Evolutionary conservation across 2,329 filamentous ascomycete species (phyloP), one percentile per base, ranked within the genome.

Genomic region (Hansfordia pulvinata): DNA sequence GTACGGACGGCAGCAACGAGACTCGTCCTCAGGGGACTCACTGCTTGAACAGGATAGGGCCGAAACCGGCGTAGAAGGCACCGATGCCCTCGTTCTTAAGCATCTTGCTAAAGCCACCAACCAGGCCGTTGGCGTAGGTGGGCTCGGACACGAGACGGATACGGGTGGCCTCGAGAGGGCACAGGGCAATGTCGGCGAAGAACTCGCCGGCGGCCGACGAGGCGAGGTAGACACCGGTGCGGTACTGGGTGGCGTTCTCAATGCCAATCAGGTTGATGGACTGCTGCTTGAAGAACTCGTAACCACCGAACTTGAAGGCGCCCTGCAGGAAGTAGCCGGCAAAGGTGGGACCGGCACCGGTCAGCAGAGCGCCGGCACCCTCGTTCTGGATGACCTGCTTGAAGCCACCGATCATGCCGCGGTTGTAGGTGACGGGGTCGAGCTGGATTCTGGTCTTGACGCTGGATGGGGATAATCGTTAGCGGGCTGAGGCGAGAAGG

Each of bases 251-350:
- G 41, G 73, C 73, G 36, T 60, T 64, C 50, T 77, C 72, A 46
- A 72, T 66, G 42, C 77, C 76, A 42, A 82, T 49, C 30, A 61
- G 33, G 61, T 76, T 74, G 58, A 83, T 81, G 43, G 62, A 64
- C 56, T 81, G 76, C 58, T 80, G 70, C 71, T 83, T 83, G 71
- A 83, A 83, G 61, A 82, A 74, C 57, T 83, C 77, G 54, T 83
- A 83, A 53, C 77, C 77, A 51, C 77, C 77, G 56, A 82, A 82
- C 61, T 83, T 82, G 69, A 82, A 75, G 43, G 76, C 75, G 49
- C 76, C 76, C 60, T 82, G 76, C 39, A 82, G 69, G 70, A 82
- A 82, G 64, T 82, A 82, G 53, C 76, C 76, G 35, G 76, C 75
- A 41, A 69, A 68, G 47, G 76, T 82, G 40, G 76, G 76, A 40